A percentile compares a stretch with the other conserved stretches of the same genome.
Conservation (phyloP, 352 stramenopile species). For the Phytophthora kernoviae region DNA sequence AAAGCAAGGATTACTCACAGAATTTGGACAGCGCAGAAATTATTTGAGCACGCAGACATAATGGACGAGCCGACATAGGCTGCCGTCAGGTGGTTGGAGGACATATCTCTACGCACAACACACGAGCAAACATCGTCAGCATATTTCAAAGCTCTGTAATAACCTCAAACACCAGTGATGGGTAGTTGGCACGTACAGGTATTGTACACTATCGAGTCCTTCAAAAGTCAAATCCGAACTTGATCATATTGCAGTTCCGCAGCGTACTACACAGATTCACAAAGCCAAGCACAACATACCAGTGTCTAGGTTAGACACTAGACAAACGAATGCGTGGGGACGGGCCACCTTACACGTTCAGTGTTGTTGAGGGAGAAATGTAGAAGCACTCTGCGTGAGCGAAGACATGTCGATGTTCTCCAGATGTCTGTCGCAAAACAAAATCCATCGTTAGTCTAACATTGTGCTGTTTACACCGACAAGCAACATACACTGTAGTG, state of each 20-base stretch:
- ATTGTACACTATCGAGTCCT: conserved; percentile 22
- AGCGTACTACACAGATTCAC: conserved; percentile 28
- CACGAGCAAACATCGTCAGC: not conserved
- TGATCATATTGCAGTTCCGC: conserved; percentile 51
- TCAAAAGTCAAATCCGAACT: conserved; percentile 42
- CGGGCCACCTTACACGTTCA: conserved; percentile 28
- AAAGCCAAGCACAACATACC: not conserved
- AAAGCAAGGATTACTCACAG: conserved; percentile 28
- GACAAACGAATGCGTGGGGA: not conserved
- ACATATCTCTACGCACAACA: conserved; percentile 37
- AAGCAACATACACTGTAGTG: conserved; percentile 27
- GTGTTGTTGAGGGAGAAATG: conserved; percentile 31
- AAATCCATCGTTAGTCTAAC: not conserved
- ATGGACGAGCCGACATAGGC: conserved; percentile 40
- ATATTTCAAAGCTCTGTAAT: not conserved
- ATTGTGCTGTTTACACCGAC: not conserved
- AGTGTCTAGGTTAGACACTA: not conserved
- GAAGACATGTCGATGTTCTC: conserved; percentile 40
- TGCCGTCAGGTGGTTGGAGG: conserved; percentile 39
- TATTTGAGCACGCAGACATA: conserved; percentile 23
- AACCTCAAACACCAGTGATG: not conserved
- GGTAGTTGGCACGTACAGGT: conserved; percentile 29
- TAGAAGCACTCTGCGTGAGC: conserved; percentile 30
- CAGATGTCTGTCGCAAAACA: conserved; percentile 15
- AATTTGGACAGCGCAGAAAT: conserved; percentile 33